Evolutionary conservation across 176 grass and related monocot species (phyloP).

Genomic region (Dendrocalamus sinicus): DNA sequence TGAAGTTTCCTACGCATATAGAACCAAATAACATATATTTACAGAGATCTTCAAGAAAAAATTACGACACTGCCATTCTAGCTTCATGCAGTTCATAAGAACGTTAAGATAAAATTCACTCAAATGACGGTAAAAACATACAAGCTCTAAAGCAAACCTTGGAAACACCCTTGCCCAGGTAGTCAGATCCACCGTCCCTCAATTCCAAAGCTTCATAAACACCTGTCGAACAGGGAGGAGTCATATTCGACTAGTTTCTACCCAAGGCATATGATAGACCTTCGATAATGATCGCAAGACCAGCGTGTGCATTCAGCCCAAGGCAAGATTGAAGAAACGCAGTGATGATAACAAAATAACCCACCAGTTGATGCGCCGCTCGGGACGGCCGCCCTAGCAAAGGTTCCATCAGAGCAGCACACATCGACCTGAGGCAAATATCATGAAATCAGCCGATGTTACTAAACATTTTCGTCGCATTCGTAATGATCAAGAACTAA

Average conservation of each 20-base stretch:
- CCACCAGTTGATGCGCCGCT: slow-evolving; percentile 91
- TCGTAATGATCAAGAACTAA: background rate
- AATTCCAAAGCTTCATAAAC: slow-evolving; percentile 83
- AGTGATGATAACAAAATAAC: background rate
- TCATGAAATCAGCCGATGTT: background rate
- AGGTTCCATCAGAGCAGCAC: slow-evolving; percentile 64
- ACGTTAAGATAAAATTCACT: background rate
- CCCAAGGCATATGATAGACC: background rate
- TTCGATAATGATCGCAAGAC: background rate
- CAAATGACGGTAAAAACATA: background rate
- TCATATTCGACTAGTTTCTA: background rate
- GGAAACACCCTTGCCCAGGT: slow-evolving; percentile 79
- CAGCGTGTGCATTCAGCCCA: background rate
- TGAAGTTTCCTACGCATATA: background rate
- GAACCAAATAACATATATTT: background rate
- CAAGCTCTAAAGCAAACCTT: slow-evolving; percentile 49
- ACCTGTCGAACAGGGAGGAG: slow-evolving; percentile 40
- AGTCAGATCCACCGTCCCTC: slow-evolving; percentile 85
- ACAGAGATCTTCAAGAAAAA: background rate
- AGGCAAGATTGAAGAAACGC: background rate
- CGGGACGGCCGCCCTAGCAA: slow-evolving; percentile 70
- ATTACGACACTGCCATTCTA: too few relatives aligned
- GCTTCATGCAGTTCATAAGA: background rate
- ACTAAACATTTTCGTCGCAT: background rate
- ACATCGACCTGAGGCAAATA: slow-evolving; percentile 59